phyloP scores from a whole-genome alignment of 441 rosid genomes.

The Bocquillonia castaneifolia region DNA sequence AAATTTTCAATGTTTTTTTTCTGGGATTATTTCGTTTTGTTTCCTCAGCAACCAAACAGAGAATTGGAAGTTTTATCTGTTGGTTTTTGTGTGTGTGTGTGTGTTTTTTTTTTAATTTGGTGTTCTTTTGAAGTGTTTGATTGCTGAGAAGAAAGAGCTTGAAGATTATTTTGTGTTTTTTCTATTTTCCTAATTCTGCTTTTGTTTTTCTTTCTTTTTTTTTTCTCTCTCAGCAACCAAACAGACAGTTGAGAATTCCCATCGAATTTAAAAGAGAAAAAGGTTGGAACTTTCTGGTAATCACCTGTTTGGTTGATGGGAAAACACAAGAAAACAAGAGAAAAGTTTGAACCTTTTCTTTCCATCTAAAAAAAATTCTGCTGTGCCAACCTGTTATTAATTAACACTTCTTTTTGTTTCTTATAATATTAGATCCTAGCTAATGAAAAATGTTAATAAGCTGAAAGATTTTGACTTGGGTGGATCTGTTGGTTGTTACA shows the following conservation, averaged over 20 bases:
- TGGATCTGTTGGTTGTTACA: constrained; percentile 22
- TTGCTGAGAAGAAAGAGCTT: constrained; percentile 1
- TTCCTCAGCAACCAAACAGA: constrained; percentile 34
- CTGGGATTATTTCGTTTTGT: background rate
- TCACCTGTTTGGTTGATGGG: constrained; percentile 21
- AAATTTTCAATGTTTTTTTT: background rate
- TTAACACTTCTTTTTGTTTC: background rate
- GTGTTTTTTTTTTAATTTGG: too few relatives aligned
- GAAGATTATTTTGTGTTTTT: background rate
- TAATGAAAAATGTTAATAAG: background rate
- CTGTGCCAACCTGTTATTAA: too few relatives aligned
- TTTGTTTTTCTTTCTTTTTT: background rate
- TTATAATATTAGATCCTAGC: constrained; percentile 18
- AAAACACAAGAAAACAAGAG: background rate
- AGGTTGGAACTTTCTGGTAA: constrained; percentile 2
- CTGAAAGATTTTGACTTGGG: background rate
- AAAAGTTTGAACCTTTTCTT: background rate
- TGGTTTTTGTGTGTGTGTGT: too few relatives aligned
- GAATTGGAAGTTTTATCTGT: background rate
- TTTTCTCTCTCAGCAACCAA: constrained; percentile 25
- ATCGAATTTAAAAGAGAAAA: constrained; percentile 6
- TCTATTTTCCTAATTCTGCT: constrained; percentile 11
- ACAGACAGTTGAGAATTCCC: constrained; percentile 19
- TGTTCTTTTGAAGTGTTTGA: constrained; percentile 21
- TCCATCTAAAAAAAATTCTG: background rate